phyloP scores from a whole-genome alignment of 163 green algal genomes.

The Trebouxia gelatinosa region DNA sequence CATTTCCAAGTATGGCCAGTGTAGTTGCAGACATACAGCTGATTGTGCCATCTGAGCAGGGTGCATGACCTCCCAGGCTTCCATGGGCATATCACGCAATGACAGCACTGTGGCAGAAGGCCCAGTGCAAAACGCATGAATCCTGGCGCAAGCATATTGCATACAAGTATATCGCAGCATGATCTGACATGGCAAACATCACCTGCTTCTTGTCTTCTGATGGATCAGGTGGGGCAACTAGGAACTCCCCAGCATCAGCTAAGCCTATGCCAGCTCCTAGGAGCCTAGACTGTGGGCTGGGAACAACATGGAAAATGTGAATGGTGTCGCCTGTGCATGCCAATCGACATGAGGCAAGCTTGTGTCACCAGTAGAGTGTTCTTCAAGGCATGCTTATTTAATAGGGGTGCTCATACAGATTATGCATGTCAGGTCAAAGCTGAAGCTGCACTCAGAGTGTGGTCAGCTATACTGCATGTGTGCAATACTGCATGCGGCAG shows the following conservation, averaged over 20 bases:
- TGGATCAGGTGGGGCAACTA: not conserved
- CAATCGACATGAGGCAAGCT: too few relatives aligned
- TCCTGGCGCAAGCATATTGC: not conserved
- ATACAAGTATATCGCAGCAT: not conserved
- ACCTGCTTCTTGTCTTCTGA: conserved; percentile 17
- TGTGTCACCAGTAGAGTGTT: too few relatives aligned
- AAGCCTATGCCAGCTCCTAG: not conserved
- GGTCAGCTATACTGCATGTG: not conserved
- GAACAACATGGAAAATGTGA: conserved; percentile 28
- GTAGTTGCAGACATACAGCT: not conserved
- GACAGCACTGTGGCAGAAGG: not conserved
- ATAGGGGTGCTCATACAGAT: not conserved
- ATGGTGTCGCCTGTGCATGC: conserved; percentile 5
- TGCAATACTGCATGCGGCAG: not conserved
- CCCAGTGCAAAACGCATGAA: not conserved
- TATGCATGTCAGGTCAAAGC: too few relatives aligned
- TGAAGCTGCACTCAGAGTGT: not conserved
- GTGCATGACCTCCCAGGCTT: not conserved
- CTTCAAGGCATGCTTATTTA: too few relatives aligned
- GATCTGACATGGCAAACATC: not conserved
- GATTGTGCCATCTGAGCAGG: not conserved
- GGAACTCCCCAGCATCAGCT: conserved; percentile 20
- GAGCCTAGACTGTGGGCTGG: not conserved
- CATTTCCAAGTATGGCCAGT: too few relatives aligned
- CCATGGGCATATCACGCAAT: too few relatives aligned